Percentiles rank a stretch among this genome's conserved stretches.
phyloP scores from a whole-genome alignment of 495 filamentous ascomycete species.

The Chaetomium tenue region DNA sequence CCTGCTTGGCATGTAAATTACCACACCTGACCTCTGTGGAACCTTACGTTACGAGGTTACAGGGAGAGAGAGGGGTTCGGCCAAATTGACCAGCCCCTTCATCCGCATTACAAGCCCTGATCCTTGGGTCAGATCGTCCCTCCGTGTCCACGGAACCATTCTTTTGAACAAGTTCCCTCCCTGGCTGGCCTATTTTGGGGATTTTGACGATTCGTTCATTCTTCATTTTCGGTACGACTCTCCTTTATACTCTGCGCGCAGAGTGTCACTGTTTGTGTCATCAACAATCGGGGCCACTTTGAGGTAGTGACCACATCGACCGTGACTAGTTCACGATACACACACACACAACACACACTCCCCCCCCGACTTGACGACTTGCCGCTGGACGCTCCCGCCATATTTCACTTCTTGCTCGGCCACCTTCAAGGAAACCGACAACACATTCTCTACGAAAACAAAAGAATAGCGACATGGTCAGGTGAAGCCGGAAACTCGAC shows the following conservation, averaged over 20 bases:
- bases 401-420: conserved; percentile 6
- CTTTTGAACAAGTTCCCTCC: not conserved
- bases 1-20: conserved; percentile 11
- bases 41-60: not conserved
- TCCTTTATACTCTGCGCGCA: not conserved
- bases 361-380: not conserved
- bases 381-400: conserved; percentile 12
- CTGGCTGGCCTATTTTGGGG: not conserved
- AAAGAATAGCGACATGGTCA: not conserved
- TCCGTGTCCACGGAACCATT: conserved; percentile 5
- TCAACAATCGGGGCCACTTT: not conserved
- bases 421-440: not conserved
- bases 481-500: not conserved
- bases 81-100: conserved; percentile 12
- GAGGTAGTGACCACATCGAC: not conserved
- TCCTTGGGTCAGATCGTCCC: conserved; percentile 11
- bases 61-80: not conserved
- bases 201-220: not conserved
- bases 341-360: not conserved
- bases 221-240: not conserved
- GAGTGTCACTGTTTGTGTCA: conserved; percentile 12
- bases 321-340: not conserved
- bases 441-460: conserved; percentile 7
- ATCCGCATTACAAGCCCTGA: conserved; percentile 15
- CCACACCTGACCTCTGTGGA: not conserved